Conservation (phyloP, 768 basidiomycete species). For the Lepiota venenata region DNA sequence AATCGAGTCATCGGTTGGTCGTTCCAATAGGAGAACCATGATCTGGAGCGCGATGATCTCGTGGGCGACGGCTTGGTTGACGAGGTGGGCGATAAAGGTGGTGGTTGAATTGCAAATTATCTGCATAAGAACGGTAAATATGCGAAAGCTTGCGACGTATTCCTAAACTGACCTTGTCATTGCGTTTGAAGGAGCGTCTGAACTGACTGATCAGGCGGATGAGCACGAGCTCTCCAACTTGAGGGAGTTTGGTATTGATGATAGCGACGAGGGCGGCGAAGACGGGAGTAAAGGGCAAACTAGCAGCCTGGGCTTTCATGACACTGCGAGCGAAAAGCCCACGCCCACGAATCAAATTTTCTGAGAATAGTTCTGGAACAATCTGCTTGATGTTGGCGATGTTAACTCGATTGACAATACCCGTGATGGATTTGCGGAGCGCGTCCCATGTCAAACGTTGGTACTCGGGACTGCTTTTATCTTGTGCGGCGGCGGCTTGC, state of each 20-base stretch:
- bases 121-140: constrained; percentile 36
- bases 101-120: constrained; percentile 92
- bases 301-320: constrained; percentile 97
- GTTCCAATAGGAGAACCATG: constrained; percentile 91
- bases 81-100: constrained; percentile 87
- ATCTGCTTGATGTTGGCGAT: constrained; percentile 93
- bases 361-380: constrained; percentile 85
- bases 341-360: constrained; percentile 91
- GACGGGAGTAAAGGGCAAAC: constrained; percentile 96
- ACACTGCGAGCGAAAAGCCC: constrained; percentile 92
- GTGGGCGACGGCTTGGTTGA: constrained; percentile 91
- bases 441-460: constrained; percentile 98
- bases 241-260: constrained; percentile 95
- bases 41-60: constrained; percentile 95
- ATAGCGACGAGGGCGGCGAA: constrained; percentile 94
- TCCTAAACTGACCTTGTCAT: constrained; percentile 80
- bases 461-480: constrained; percentile 86
- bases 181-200: constrained; percentile 90
- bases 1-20: constrained; percentile 95
- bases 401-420: constrained; percentile 99
- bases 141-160: background rate
- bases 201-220: constrained; percentile 93
- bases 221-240: constrained; percentile 90
- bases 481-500: constrained; percentile 75
- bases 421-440: constrained; percentile 93